These are phyloP conservation scores for Chimonanthus praecox DNA, from an alignment of 164 flowering plant genomes.

Conservation along the genomic window DNA sequence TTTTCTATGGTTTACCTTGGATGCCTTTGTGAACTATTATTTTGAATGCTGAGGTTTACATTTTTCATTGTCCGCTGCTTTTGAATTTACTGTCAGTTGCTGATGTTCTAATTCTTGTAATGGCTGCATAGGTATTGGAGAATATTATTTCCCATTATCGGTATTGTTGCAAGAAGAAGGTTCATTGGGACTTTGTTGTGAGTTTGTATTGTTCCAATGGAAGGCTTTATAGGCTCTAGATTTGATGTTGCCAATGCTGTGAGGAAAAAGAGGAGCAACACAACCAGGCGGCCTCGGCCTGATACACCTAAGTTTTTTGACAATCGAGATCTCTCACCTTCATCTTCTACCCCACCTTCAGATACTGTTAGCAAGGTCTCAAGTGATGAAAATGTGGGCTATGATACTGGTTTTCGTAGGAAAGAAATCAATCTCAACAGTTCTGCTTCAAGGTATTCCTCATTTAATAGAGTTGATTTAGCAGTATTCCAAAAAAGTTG, in stretches of 20 bases:
- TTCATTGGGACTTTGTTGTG: background rate
- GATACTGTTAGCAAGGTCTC: constrained; percentile 50
- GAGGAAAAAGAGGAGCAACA: constrained; percentile 49
- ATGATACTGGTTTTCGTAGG: constrained; percentile 27
- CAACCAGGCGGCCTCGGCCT: constrained; percentile 54
- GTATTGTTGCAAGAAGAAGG: background rate
- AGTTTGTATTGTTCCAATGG: constrained; percentile 30
- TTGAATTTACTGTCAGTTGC: background rate
- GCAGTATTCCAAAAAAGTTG: constrained; percentile 21
- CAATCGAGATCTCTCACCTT: constrained; percentile 33
- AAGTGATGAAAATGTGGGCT: constrained; percentile 44
- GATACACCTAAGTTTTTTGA: constrained; percentile 38
- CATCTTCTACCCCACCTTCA: constrained; percentile 44
- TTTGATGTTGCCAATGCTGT: constrained; percentile 30
- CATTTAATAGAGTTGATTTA: constrained; percentile 22
- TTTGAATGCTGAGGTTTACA: background rate
- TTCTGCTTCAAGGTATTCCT: constrained; percentile 19
- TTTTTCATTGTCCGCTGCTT: background rate
- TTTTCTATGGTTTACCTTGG: background rate
- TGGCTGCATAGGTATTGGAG: background rate
- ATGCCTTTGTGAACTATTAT: background rate
- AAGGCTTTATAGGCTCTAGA: constrained; percentile 32
- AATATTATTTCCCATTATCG: background rate
- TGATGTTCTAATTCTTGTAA: background rate
- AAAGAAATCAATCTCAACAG: constrained; percentile 48